Evolutionary conservation across 2,329 filamentous ascomycete genomes (phyloP).

Genomic region (Huntiella abstrusa): DNA sequence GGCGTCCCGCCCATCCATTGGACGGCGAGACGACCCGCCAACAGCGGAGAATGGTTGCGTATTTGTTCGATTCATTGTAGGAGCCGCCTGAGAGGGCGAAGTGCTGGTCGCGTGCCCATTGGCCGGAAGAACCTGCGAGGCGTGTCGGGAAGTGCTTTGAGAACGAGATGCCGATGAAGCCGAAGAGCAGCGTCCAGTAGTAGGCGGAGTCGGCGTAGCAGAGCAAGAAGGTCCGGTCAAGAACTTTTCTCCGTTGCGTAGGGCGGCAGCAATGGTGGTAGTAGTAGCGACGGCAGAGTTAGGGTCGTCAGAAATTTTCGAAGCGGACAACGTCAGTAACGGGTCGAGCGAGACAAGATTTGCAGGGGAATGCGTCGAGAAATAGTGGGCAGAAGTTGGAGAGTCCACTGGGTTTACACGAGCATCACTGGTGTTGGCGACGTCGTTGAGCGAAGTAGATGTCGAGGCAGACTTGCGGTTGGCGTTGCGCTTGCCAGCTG

Average conservation of each 20-base stretch:
- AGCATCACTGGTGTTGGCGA: slow-evolving; percentile 56
- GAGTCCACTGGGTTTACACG: slow-evolving; percentile 36
- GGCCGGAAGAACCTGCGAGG: slow-evolving; percentile 3
- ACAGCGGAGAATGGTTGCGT: slow-evolving; percentile 19
- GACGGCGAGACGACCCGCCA: slow-evolving; percentile 13
- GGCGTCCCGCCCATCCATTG: no score
- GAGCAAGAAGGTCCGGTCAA: neutral
- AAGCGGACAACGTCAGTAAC: neutral
- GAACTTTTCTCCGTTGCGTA: neutral
- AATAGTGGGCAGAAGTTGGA: slow-evolving; percentile 31
- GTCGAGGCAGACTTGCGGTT: neutral
- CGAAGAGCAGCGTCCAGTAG: neutral
- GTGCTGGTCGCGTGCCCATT: slow-evolving; percentile 11
- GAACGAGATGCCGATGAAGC: neutral
- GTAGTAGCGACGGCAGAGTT: neutral
- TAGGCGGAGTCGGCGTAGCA: neutral
- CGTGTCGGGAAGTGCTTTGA: neutral
- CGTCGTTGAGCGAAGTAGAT: neutral
- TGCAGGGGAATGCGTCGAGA: slow-evolving; percentile 29
- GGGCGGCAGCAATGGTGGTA: neutral
- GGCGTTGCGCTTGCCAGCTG: neutral
- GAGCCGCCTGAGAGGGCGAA: slow-evolving; percentile 10
- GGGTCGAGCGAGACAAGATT: slow-evolving; percentile 11
- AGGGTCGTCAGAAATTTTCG: neutral
- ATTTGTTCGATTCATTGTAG: slow-evolving; percentile 17